Percentiles rank a stretch among this genome's conserved stretches.
phyloP scores from a whole-genome alignment of 2,329 filamentous ascomycete species.

The Septoria petroselini region DNA sequence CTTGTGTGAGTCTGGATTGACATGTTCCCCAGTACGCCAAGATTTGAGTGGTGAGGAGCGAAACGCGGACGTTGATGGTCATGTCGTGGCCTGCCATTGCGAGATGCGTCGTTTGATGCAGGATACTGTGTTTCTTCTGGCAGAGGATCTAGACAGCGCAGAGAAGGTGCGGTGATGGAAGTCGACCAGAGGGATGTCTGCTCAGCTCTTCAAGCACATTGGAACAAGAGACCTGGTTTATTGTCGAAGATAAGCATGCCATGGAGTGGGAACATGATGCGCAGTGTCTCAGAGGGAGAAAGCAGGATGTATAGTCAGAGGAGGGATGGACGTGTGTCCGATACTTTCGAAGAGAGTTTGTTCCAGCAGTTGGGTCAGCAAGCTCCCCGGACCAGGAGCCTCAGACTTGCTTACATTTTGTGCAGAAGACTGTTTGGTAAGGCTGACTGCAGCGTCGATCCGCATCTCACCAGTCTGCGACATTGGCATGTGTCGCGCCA shows the following conservation, averaged over 20 bases:
- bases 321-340: conserved; percentile 3
- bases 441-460: conserved; percentile 2
- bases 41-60: conserved; percentile 18
- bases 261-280: conserved; percentile 8
- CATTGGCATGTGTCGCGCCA: not conserved
- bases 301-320: conserved; percentile 1
- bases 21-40: conserved; percentile 17
- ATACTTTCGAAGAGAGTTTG: conserved; percentile 4
- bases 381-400: conserved; percentile 13
- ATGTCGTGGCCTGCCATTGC: conserved; percentile 19
- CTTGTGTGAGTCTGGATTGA: conserved; percentile 13
- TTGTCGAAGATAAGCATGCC: conserved; percentile 13
- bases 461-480: conserved; percentile 6
- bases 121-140: not conserved
- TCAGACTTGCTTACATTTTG: not conserved
- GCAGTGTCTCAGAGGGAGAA: conserved; percentile 4
- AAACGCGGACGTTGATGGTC: conserved; percentile 20
- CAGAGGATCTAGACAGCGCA: not conserved
- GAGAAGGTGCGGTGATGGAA: not conserved
- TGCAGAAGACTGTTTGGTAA: conserved; percentile 5
- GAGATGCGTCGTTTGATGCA: not conserved
- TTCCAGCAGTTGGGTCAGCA: conserved; percentile 3
- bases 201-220: conserved; percentile 15
- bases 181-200: not conserved
- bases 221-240: conserved; percentile 2